Conservation (phyloP, 768 basidiomycete genomes). For the Rhodocollybia butyracea region DNA sequence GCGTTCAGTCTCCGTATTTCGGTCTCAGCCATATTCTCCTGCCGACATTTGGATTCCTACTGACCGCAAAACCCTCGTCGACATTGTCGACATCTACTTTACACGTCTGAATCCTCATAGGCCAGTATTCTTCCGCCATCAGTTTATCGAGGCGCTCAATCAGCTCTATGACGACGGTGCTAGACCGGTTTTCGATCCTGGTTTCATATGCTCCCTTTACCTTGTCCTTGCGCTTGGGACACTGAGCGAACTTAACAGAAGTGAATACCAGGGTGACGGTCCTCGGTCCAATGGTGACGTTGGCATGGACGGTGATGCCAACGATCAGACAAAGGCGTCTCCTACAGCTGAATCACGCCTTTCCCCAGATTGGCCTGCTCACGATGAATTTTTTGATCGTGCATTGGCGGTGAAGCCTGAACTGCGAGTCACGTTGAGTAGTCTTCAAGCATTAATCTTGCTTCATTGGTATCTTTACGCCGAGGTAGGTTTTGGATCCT, state of each 20-base stretch:
- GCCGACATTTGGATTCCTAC: conserved; percentile 68
- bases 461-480: conserved; percentile 90
- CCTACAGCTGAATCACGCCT: conserved; percentile 20
- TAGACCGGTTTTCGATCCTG: conserved; percentile 57
- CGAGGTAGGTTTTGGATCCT: conserved; percentile 48
- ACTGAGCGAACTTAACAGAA: conserved; percentile 77
- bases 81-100: conserved; percentile 72
- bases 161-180: conserved; percentile 60
- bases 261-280: conserved; percentile 40
- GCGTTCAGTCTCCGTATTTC: conserved; percentile 49
- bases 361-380: conserved; percentile 70
- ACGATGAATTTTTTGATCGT: conserved; percentile 82
- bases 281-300: neutral
- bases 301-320: neutral
- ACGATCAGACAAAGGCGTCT: neutral
- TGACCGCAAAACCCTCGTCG: conserved; percentile 62
- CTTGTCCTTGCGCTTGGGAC: conserved; percentile 79
- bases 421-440: conserved; percentile 76
- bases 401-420: conserved; percentile 79
- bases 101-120: conserved; percentile 74
- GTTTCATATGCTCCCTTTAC: conserved; percentile 76
- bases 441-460: conserved; percentile 79
- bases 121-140: conserved; percentile 66
- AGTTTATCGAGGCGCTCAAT: conserved; percentile 63
- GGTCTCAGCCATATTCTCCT: conserved; percentile 16